Percentiles rank a stretch among this genome's conserved stretches.
Evolutionary conservation across 2,329 filamentous ascomycete genomes (phyloP).

Genomic region (Claviceps africana): DNA sequence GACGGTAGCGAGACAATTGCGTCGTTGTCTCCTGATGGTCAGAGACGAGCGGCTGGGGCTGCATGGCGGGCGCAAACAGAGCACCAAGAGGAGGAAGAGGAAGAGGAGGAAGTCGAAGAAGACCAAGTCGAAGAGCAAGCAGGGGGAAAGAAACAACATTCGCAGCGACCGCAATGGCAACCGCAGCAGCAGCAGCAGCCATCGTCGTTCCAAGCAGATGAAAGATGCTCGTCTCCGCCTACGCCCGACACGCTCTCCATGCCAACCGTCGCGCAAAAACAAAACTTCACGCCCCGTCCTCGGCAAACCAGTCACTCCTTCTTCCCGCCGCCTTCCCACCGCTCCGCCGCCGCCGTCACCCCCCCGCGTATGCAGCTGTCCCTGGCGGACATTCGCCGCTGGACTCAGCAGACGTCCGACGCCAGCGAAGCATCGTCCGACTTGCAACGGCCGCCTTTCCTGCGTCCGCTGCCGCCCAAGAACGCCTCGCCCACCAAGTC

Average conservation of each 20-base stretch:
- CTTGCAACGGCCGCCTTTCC: slow-evolving; percentile 19
- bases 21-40: slow-evolving; percentile 22
- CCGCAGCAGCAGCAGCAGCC: background rate
- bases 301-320: slow-evolving; percentile 22
- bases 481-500: slow-evolving; percentile 44
- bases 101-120: background rate
- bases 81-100: background rate
- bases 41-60: background rate
- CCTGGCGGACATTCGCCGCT: slow-evolving; percentile 26
- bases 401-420: slow-evolving; percentile 26
- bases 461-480: slow-evolving; percentile 35
- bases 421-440: slow-evolving; percentile 24
- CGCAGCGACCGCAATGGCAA: background rate
- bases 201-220: background rate
- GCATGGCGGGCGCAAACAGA: background rate
- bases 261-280: slow-evolving; percentile 30
- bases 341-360: slow-evolving; percentile 16
- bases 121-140: background rate
- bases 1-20: slow-evolving; percentile 18
- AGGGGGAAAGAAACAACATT: background rate
- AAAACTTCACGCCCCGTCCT: slow-evolving; percentile 32
- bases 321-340: slow-evolving; percentile 22
- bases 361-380: slow-evolving; percentile 29
- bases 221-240: slow-evolving; percentile 11
- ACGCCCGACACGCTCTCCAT: slow-evolving; percentile 20